These are phyloP conservation scores for Ochromonas danica DNA, from an alignment of 108 stramenopile species.

Conservation along the genomic window DNA sequence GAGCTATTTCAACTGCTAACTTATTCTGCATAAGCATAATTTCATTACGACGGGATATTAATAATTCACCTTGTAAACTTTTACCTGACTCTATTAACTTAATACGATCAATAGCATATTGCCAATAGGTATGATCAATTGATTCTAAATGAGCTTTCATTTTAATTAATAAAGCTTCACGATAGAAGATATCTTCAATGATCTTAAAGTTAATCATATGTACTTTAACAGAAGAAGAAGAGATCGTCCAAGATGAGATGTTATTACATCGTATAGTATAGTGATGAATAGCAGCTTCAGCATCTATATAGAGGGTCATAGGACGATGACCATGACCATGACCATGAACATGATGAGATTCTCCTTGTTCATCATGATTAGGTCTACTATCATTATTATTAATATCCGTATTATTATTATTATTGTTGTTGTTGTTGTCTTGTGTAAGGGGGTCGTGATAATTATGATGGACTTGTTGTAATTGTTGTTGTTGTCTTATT, in stretches of 20 bases:
- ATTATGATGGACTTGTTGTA: too few relatives aligned
- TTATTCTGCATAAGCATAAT: background rate
- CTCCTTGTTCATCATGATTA: too few relatives aligned
- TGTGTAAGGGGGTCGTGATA: too few relatives aligned
- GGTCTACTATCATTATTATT: too few relatives aligned
- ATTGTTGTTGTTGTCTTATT: too few relatives aligned
- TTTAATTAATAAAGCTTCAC: background rate
- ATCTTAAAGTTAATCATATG: background rate
- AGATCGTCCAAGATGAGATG: background rate
- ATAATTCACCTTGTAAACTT: background rate
- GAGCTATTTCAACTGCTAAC: background rate
- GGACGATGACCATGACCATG: too few relatives aligned
- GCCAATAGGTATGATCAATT: background rate
- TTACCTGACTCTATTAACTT: background rate
- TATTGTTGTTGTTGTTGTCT: too few relatives aligned
- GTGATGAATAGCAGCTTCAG: too few relatives aligned
- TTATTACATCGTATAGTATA: too few relatives aligned
- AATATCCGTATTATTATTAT: too few relatives aligned
- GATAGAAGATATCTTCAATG: background rate
- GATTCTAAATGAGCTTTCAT: background rate
- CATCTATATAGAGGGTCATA: too few relatives aligned
- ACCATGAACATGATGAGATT: too few relatives aligned
- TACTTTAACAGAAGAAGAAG: background rate
- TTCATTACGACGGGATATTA: background rate
- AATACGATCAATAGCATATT: background rate